Percentiles rank a stretch among this genome's conserved stretches.
Conservation (phyloP, 208 protist species). For the Sergeia podlipaevii region DNA sequence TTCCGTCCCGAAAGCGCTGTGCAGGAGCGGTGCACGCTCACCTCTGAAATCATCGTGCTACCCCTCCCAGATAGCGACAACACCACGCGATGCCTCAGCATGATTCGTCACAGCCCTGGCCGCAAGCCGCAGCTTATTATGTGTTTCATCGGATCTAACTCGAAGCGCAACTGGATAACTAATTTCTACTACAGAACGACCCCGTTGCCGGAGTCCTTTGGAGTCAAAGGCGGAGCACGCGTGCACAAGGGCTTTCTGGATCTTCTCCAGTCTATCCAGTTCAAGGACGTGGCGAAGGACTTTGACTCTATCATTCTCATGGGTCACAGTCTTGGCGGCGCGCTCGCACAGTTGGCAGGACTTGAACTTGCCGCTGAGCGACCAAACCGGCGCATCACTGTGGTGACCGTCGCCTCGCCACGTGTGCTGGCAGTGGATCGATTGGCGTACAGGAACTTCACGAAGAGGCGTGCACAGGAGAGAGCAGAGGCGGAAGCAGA, state of each 20-base stretch:
- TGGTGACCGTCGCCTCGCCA: constrained; percentile 59
- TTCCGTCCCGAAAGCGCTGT: constrained; percentile 56
- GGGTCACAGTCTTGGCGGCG: constrained; percentile 57
- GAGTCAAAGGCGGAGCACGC: constrained; percentile 15
- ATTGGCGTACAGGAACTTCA: constrained; percentile 7
- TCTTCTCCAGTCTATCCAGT: constrained; percentile 40
- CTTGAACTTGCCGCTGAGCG: constrained; percentile 43
- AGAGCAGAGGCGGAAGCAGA: no score
- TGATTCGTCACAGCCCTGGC: constrained; percentile 41
- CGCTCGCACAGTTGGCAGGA: constrained; percentile 56
- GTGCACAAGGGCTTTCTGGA: constrained; percentile 46
- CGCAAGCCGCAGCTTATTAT: constrained; percentile 60
- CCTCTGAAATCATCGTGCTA: constrained; percentile 47
- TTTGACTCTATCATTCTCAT: constrained; percentile 62
- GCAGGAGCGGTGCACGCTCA: constrained; percentile 54
- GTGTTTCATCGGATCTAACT: constrained; percentile 53
- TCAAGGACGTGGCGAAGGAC: constrained; percentile 29
- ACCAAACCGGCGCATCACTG: constrained; percentile 45
- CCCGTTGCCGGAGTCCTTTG: constrained; percentile 31
- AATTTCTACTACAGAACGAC: constrained; percentile 41
- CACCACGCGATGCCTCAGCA: constrained; percentile 49
- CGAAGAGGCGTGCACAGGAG: neutral
- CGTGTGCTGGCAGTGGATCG: constrained; percentile 37
- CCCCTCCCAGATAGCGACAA: constrained; percentile 46
- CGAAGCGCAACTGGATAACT: constrained; percentile 46